These are phyloP conservation scores for Mycena albidolilacea DNA, from an alignment of 768 basidiomycete species.

Conservation along the genomic window DNA sequence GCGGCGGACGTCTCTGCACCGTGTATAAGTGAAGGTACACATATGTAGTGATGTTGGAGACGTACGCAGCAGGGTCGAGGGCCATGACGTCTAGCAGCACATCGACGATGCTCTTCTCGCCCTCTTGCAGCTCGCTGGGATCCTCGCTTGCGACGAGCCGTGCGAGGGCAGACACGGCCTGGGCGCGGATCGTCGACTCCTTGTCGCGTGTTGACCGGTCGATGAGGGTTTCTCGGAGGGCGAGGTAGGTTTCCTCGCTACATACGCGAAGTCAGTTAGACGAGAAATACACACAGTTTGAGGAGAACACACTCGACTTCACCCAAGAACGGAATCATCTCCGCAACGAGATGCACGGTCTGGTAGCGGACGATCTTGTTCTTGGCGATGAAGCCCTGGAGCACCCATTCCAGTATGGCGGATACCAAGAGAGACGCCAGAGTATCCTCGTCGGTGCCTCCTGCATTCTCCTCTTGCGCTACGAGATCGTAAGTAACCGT, in stretches of 20 bases:
- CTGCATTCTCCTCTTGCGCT: conserved; percentile 44
- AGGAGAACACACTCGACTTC: conserved; percentile 85
- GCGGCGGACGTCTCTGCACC: conserved; percentile 89
- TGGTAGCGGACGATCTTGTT: conserved; percentile 92
- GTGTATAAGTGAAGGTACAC: too few relatives aligned
- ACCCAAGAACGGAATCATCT: conserved; percentile 87
- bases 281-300: not conserved
- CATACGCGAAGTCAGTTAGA: conserved; percentile 1
- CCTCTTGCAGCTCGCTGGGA: conserved; percentile 64
- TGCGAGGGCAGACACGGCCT: conserved; percentile 86
- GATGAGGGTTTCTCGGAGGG: conserved; percentile 77
- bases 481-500: conserved; percentile 21
- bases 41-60: not conserved
- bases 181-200: conserved; percentile 85
- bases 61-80: conserved; percentile 81
- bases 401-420: conserved; percentile 77
- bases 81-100: conserved; percentile 78
- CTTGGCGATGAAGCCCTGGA: conserved; percentile 90
- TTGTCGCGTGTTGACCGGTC: conserved; percentile 87
- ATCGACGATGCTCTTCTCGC: conserved; percentile 70
- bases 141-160: conserved; percentile 84
- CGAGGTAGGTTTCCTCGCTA: conserved; percentile 87
- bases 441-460: conserved; percentile 76
- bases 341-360: conserved; percentile 84
- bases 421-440: conserved; percentile 77